Evolutionary conservation across 2,329 filamentous ascomycete genomes (phyloP), one percentile per base, ranked within the genome.

Genomic region (Ceratocystis harringtonii): DNA sequence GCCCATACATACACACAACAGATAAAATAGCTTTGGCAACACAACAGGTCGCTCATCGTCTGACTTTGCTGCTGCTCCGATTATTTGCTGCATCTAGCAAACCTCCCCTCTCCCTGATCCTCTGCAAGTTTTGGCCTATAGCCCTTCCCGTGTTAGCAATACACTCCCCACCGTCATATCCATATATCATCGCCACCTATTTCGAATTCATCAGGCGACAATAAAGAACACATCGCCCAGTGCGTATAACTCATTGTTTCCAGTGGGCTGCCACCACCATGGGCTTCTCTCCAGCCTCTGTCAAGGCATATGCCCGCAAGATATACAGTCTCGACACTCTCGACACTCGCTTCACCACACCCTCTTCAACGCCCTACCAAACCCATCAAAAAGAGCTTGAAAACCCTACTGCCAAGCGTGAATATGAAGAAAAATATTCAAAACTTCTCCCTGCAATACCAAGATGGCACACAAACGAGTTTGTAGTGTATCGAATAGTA

Each of bases 401-500:
- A 68, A 71, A 77, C 32, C 70, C 70, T 66, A 71, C 74, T 66
- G 65, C 71, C 70, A 73, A 73, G 67, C 69, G 74, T 63, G 66
- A 73, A 65, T 69, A 73, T 65, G 66, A 71, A 50, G 64, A 70
- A 15, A 65, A 72, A 72, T 67, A 73, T 69, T 57, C 72, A 64
- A 78, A 78, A 74, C 77, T 72, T 60, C 75, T 73, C 68, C 73
- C 74, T 65, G 79, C 82, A 68, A 83, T 84, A 44, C 82, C 92
- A 55, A 87, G 83, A 85, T 99, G 92, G 92, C 84, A 81, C 28
- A 95, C 91, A 0, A 81, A 82, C 2, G 94, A 99, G 76, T 97
- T 94, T 77, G 87, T 84, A 73, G 70, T 91, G 64, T 97, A 99
- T 77, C 88, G 86, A 70, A 61, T 87, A 22, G 76, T 89, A 69